phyloP scores from a whole-genome alignment of 129 eudicot species.

The Helichrysum umbraculigerum region DNA sequence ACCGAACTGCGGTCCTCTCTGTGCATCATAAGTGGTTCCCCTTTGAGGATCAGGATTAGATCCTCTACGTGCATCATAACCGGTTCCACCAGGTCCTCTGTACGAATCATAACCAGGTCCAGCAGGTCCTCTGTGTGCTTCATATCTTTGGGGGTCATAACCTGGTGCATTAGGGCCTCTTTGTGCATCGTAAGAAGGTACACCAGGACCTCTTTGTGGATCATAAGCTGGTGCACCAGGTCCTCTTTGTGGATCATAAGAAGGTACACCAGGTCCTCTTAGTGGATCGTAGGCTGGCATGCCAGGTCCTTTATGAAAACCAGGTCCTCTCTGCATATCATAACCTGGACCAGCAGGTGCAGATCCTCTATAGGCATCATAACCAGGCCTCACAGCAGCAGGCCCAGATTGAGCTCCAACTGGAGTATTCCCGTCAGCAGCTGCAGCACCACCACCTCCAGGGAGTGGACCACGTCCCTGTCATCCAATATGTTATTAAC shows the following conservation, averaged over 20 bases:
- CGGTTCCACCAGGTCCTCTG: constrained; percentile 40
- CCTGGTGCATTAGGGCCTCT: constrained; percentile 33
- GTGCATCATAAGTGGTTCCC: constrained; percentile 28
- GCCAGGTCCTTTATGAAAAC: constrained; percentile 42
- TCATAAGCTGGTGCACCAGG: constrained; percentile 44
- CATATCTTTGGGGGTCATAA: constrained; percentile 40
- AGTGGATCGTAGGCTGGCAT: constrained; percentile 30
- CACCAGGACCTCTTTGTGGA: constrained; percentile 57
- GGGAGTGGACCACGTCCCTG: constrained; percentile 56
- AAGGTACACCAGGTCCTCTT: constrained; percentile 44
- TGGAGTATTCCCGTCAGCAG: constrained; percentile 41
- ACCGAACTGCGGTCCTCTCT: constrained; percentile 29
- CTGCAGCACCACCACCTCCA: constrained; percentile 40
- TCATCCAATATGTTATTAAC: constrained; percentile 18
- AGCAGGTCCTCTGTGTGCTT: constrained; percentile 44
- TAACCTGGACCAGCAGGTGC: constrained; percentile 46
- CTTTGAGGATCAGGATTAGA: constrained; percentile 37
- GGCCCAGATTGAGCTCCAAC: constrained; percentile 42
- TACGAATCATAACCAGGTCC: constrained; percentile 37
- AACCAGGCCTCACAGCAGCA: not conserved
- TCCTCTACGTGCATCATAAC: constrained; percentile 34
- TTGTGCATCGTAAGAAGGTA: constrained; percentile 44
- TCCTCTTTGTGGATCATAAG: constrained; percentile 53
- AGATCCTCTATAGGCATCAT: constrained; percentile 26
- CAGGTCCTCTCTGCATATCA: constrained; percentile 30